Evolutionary conservation across 2,329 filamentous ascomycete species (phyloP).

Genomic region (Epicoccum sorghinum): DNA sequence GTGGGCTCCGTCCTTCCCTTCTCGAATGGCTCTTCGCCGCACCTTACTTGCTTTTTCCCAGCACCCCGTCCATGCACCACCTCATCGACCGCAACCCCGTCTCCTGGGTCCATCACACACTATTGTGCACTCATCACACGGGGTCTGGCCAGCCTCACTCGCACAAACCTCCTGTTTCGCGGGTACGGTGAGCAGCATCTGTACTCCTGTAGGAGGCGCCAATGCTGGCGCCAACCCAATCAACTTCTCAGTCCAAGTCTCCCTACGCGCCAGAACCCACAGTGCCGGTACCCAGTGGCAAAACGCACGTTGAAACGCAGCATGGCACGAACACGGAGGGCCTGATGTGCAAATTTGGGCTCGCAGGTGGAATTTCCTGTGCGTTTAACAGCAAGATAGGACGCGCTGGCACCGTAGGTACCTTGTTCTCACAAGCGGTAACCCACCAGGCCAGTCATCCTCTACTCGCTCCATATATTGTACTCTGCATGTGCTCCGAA

Average conservation of each 20-base stretch:
- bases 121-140: slow-evolving; percentile 13
- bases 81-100: slow-evolving; percentile 11
- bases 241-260: not conserved
- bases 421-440: slow-evolving; percentile 2
- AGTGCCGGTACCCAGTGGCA: slow-evolving; percentile 2
- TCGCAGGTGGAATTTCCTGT: not conserved
- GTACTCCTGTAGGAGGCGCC: slow-evolving; percentile 9
- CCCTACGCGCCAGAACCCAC: slow-evolving; percentile 12
- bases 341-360: not conserved
- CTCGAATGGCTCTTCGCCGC: not conserved
- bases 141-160: slow-evolving; percentile 8
- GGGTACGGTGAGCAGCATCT: slow-evolving; percentile 2
- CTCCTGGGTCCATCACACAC: slow-evolving; percentile 12
- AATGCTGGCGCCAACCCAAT: slow-evolving; percentile 13
- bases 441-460: not conserved
- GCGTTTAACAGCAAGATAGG: slow-evolving; percentile 5
- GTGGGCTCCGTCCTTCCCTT: not conserved
- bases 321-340: slow-evolving; percentile 1
- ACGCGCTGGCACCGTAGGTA: slow-evolving; percentile 11
- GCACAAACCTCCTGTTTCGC: slow-evolving; percentile 3
- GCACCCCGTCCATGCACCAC: slow-evolving; percentile 5
- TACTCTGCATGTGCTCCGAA: slow-evolving; percentile 9
- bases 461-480: slow-evolving; percentile 9
- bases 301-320: slow-evolving; percentile 8
- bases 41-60: slow-evolving; percentile 7